Evolutionary conservation across 2,329 filamentous ascomycete species (phyloP), one percentile per base, ranked within the genome.

Genomic region (Colletotrichum tofieldiae): DNA sequence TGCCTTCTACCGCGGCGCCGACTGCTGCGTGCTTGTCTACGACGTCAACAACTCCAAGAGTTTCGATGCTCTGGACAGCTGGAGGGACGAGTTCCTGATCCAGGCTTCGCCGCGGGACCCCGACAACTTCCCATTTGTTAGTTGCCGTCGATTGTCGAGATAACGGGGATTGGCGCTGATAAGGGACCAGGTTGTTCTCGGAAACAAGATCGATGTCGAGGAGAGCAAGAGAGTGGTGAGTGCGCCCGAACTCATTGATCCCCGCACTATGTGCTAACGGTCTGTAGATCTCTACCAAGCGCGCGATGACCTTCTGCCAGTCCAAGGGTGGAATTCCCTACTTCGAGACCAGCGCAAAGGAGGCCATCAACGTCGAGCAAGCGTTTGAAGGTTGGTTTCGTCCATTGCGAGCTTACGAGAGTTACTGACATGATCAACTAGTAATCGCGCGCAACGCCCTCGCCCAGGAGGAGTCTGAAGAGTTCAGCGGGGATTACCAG

Each of bases 11-110:
- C 91, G 96, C 75, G 96, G 96, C 75, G 96, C 96, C 77, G 96
- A 99, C 86, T 98, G 96, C 89, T 98, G 96, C 82, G 96, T 98
- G 72, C 88, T 99, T 66, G 96, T 98, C 64, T 98, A 96, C 87
- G 96, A 99, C 81, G 96, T 99, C 84, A 99, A 99, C 87, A 98
- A 98, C 83, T 93, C 95, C 74, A 99, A 99, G 90, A 98, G 95
- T 83, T 99, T 99, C 83, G 96, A 99, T 82, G 97, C 96, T 18
- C 90, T 99, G 72, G 96, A 99, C 82, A 98, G 95, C 85, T 99
- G 96, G 96, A 90, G 96, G 79, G 96, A 99, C 81, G 96, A 99
- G 83, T 99, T 99, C 81, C 85, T 99, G 77, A 98, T 99, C 77
- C 96, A 99, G 85, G 96, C 96, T 8, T 98, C 94, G 76, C 96